Base-by-base conservation (phyloP, 257 asterid genomes). In the Lavandula angustifolia region DNA sequence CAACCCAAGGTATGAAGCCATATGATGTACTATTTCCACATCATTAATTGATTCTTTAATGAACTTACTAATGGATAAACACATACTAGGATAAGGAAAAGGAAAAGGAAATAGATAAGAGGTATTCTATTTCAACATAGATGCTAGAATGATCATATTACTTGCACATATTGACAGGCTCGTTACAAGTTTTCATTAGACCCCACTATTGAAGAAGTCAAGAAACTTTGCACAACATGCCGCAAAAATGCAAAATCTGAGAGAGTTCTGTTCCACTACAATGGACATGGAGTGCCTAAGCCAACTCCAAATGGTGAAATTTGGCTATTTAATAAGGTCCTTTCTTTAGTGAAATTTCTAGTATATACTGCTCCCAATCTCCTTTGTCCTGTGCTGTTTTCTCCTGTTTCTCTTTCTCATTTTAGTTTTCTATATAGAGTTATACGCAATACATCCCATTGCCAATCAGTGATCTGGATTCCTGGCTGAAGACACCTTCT, bases 211-310 rank as follows among this genome's bases (percentile, higher is more conserved):
- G 99, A 94, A 13, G 99, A 94, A 76, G 95, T 94, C 56, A 94
- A 94, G 82, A 87, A 94, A 72, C 85, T 90, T 50, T 94, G 96
- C 79, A 83, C 95, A 22, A 83, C 92, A 51, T 94, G 96, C 76
- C 99, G 97, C 57, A 90, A 94, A 72, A 79, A 79, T 84, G 99
- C 96, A 6, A 94, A 94, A 76, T 80, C 96, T 56, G 99, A 94
- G 84, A 85, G 99, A 82, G 99, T 94, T 68, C 82, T 94, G 54
- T 90, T 84, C 80, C 99, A 94, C 77, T 94, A 90, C 74, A 94
- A 94, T 78, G 99, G 99, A 32, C 99, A 94, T 79, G 99, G 99
- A 63, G 99, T 94, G 71, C 99, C 99, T 50, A 90, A 90, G 84
- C 99, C 99, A 52, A 87, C 99, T 16, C 84, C 91, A 9, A 94